These are phyloP conservation scores for Pleurotus tuoliensis DNA, from an alignment of 768 basidiomycete species.

Conservation along the genomic window DNA sequence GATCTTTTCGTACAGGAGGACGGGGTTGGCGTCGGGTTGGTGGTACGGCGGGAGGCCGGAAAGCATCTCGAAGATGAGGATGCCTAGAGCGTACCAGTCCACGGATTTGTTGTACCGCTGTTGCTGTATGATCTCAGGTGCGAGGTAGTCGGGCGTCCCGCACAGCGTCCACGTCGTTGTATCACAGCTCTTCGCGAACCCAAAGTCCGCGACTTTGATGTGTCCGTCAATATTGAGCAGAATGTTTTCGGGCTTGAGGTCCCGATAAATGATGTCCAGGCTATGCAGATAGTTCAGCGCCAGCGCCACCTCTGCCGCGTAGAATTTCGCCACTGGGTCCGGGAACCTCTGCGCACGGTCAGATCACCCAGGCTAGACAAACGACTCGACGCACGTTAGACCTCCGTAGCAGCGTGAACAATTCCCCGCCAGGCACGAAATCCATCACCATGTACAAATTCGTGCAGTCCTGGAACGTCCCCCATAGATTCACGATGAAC, in stretches of 20 bases:
- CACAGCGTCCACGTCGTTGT: conserved; percentile 94
- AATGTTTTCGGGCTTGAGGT: conserved; percentile 97
- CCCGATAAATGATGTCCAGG: conserved; percentile 91
- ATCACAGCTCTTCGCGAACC: conserved; percentile 87
- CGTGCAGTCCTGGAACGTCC: conserved; percentile 84
- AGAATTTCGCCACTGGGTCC: conserved; percentile 96
- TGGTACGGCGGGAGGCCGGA: conserved; percentile 95
- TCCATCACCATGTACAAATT: conserved; percentile 99
- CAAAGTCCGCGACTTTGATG: conserved; percentile 96
- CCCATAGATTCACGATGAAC: conserved; percentile 96
- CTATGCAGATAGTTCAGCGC: conserved; percentile 88
- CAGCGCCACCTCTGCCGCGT: conserved; percentile 91
- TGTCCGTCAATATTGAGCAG: conserved; percentile 92
- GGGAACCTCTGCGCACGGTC: conserved; percentile 70
- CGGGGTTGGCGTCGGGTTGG: conserved; percentile 78
- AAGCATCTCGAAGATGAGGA: conserved; percentile 97
- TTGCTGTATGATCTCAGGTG: conserved; percentile 85
- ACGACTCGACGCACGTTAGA: conserved; percentile 62
- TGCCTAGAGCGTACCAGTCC: conserved; percentile 98
- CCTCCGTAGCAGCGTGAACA: conserved; percentile 89
- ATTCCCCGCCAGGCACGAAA: conserved; percentile 94
- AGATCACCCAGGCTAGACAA: neutral
- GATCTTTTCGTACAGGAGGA: conserved; percentile 91
- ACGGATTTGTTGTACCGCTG: conserved; percentile 93
- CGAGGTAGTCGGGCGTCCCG: conserved; percentile 94